A percentile compares a stretch with the other conserved stretches of the same genome.
These are phyloP conservation scores for Aspergillus nomiae DNA, from an alignment of 2,329 filamentous ascomycete species.

Conservation along the genomic window DNA sequence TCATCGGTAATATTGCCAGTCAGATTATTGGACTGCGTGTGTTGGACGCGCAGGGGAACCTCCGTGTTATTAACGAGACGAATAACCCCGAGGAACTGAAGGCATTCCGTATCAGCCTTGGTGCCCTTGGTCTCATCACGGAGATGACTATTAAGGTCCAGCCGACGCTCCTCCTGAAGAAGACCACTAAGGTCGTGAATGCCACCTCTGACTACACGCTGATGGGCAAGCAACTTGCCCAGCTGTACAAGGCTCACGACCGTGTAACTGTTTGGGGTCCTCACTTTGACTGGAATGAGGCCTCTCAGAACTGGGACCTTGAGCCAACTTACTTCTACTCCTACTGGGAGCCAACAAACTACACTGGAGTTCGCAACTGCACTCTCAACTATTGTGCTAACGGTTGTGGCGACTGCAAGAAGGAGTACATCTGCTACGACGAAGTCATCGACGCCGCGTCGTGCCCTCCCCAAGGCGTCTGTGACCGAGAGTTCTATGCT, in stretches of 20 bases:
- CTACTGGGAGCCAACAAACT: conserved; percentile 22
- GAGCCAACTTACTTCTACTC: conserved; percentile 12
- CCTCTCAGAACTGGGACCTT: conserved; percentile 12
- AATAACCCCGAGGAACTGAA: conserved; percentile 18
- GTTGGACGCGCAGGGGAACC: neutral
- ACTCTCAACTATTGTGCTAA: conserved; percentile 24
- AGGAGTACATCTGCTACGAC: conserved; percentile 24
- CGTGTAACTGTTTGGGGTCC: conserved; percentile 21
- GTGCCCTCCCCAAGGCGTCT: conserved; percentile 19
- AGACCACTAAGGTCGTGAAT: conserved; percentile 9
- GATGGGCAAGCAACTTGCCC: conserved; percentile 13
- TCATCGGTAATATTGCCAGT: conserved; percentile 15
- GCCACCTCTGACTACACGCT: conserved; percentile 15
- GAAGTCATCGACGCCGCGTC: conserved; percentile 17
- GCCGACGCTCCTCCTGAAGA: conserved; percentile 1
- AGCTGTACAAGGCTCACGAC: conserved; percentile 17
- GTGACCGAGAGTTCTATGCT: conserved; percentile 18
- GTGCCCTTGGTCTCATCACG: conserved; percentile 22
- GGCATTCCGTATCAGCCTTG: conserved; percentile 20
- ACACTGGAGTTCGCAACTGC: conserved; percentile 20
- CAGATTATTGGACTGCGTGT: conserved; percentile 10
- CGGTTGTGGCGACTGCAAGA: conserved; percentile 21
- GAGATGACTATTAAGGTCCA: conserved; percentile 22
- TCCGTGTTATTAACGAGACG: conserved; percentile 18
- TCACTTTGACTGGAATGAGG: conserved; percentile 18